phyloP scores from a whole-genome alignment of 306 rosid genomes.

The Cucumis melo region DNA sequence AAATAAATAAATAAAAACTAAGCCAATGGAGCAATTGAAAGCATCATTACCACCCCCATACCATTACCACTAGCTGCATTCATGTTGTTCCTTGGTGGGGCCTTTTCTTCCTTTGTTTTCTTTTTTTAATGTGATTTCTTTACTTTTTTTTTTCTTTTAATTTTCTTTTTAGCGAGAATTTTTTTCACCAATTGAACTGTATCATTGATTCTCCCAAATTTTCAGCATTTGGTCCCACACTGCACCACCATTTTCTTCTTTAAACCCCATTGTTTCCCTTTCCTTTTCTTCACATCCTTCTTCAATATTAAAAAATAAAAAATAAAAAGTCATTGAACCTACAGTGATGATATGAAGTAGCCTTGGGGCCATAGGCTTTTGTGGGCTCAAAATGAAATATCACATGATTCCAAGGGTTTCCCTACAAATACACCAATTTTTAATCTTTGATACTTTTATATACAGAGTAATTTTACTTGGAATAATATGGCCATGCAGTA shows the following conservation, averaged over 20 bases:
- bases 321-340: background rate
- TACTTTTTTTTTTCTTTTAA: background rate
- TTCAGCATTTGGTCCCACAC: slow-evolving; percentile 28
- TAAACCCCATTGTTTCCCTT: background rate
- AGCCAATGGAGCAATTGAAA: slow-evolving; percentile 16
- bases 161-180: slow-evolving; percentile 1
- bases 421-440: background rate
- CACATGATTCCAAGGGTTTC: background rate
- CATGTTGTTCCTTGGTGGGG: slow-evolving; percentile 58
- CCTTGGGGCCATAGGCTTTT: background rate
- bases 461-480: background rate
- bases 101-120: slow-evolving; percentile 9
- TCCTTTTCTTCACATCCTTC: background rate
- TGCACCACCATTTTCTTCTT: slow-evolving; percentile 11
- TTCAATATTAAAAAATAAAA: background rate
- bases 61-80: slow-evolving; percentile 42
- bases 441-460: background rate
- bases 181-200: slow-evolving; percentile 36
- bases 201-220: slow-evolving; percentile 33
- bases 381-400: slow-evolving; percentile 1
- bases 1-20: background rate
- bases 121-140: background rate
- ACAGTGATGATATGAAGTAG: background rate
- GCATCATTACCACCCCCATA: slow-evolving; percentile 60
- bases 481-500: background rate